Base-by-base conservation (phyloP, 2,329 filamentous ascomycete genomes). In the Penicillium sp. region DNA sequence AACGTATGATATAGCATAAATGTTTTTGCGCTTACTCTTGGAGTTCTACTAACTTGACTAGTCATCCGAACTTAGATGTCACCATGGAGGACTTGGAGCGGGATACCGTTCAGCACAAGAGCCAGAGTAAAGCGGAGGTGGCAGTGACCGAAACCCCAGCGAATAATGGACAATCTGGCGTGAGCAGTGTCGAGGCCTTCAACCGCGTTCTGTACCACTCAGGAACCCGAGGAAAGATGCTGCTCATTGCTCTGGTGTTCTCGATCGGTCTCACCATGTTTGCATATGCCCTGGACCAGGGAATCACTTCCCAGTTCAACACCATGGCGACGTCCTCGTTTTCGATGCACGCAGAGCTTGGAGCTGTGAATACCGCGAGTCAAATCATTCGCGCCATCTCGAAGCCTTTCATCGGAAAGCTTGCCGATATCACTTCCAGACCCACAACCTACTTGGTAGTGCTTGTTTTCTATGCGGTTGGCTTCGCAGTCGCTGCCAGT, bases 231-330 rank as follows among this genome's bases (percentile, higher is more conserved):
- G 67, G 66, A 7, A 62, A 52, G 13, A 32, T 55, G n/a, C 40
- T 69, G 5, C 58, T 64, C 32, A 62, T 47, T 21, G 43, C 61
- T 3, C 62, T 69, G 13, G 58, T 49, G 13, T 46, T 56, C 32
- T 69, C 66, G 6, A 54, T 68, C 27, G 55, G 58, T 3, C 49
- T 67, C 14, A 68, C 66, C 4, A 69, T 69, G 67, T 66, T 69
- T 48, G 66, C 62, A n/a, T 69, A 66, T 52, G 62, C 63, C 2
- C 47, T 65, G 2, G 60, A 63, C 36, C 54, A 59, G 49, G 63
- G 60, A 7, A 66, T 64, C 14, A 66, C 63, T 2, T 49, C 58
- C 16, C 52, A 57, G 11, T 66, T 66, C 54, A 58, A 51, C 29
- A 57, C 58, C 31, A 60, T 66, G 32, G 63, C 63, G 5, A 54